A percentile compares a stretch with the other conserved stretches of the same genome.
Conservation (phyloP, 371 early-diverging fungal genomes). For the Phascolomyces articulosus region DNA sequence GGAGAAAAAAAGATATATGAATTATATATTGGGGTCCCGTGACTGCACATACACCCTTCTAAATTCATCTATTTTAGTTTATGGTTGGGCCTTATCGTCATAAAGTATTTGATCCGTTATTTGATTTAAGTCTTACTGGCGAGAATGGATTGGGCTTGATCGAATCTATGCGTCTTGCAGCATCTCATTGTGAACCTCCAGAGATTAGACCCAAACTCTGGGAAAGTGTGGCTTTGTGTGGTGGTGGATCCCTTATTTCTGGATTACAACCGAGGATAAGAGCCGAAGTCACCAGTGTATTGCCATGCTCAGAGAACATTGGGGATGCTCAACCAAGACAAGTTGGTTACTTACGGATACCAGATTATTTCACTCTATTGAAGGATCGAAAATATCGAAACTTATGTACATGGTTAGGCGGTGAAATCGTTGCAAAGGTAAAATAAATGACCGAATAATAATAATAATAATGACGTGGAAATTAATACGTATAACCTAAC, state of each 20-base stretch:
- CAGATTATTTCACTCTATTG: slow-evolving; percentile 76
- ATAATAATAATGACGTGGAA: too few relatives aligned
- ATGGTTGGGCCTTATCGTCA: slow-evolving; percentile 66
- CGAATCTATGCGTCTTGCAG: slow-evolving; percentile 69
- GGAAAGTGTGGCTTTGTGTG: slow-evolving; percentile 81
- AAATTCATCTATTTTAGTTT: slow-evolving; percentile 35
- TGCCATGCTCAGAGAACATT: slow-evolving; percentile 74
- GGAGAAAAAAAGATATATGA: too few relatives aligned
- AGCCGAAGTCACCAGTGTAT: slow-evolving; percentile 50
- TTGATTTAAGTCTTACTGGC: slow-evolving; percentile 58
- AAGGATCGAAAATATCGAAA: slow-evolving; percentile 67
- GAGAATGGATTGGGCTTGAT: slow-evolving; percentile 47
- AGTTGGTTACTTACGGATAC: slow-evolving; percentile 70
- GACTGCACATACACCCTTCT: neutral
- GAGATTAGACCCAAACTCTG: slow-evolving; percentile 79
- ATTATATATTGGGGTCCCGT: too few relatives aligned
- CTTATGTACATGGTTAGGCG: slow-evolving; percentile 72
- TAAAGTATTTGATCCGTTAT: slow-evolving; percentile 65
- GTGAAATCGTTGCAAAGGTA: slow-evolving; percentile 82
- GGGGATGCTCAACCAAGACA: slow-evolving; percentile 80
- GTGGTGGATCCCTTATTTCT: slow-evolving; percentile 54
- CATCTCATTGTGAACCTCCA: slow-evolving; percentile 70
- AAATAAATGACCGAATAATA: too few relatives aligned
- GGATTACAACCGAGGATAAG: slow-evolving; percentile 59
- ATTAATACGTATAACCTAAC: too few relatives aligned